Evolutionary conservation across 345 rosid genomes (phyloP).

Genomic region (Pistacia atlantica): DNA sequence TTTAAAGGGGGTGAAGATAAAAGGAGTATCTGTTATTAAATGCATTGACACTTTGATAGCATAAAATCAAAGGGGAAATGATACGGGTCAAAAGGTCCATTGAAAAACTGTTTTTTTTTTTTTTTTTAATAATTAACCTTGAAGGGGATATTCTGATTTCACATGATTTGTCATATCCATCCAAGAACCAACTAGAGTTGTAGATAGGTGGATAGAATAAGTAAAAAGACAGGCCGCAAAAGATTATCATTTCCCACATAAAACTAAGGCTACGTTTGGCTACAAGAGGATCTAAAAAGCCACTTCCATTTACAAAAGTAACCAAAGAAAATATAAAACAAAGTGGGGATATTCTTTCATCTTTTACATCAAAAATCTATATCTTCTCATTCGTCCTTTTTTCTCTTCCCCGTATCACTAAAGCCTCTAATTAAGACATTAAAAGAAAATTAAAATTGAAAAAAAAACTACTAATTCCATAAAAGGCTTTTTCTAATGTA

Average conservation of each 20-base stretch:
- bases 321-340: not conserved
- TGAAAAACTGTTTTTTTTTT: not conserved
- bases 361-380: conserved; percentile 25
- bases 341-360: conserved; percentile 35
- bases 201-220: conserved; percentile 8
- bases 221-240: not conserved
- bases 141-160: conserved; percentile 28
- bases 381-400: conserved; percentile 30
- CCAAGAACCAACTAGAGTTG: not conserved
- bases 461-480: not conserved
- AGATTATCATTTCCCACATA: not conserved
- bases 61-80: conserved; percentile 12
- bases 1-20: not conserved
- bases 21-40: not conserved
- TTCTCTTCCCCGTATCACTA: not conserved
- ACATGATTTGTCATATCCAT: not conserved
- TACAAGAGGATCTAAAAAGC: conserved; percentile 37
- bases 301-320: conserved; percentile 39
- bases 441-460: not conserved
- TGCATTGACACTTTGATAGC: not conserved
- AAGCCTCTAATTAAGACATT: not conserved
- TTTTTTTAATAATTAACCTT: not conserved
- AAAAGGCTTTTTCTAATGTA: not conserved
- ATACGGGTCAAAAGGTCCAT: not conserved
- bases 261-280: conserved; percentile 31